Evolutionary conservation across 192 early-diverging fungal species (phyloP).

Genomic region (Phycomyces nitens): DNA sequence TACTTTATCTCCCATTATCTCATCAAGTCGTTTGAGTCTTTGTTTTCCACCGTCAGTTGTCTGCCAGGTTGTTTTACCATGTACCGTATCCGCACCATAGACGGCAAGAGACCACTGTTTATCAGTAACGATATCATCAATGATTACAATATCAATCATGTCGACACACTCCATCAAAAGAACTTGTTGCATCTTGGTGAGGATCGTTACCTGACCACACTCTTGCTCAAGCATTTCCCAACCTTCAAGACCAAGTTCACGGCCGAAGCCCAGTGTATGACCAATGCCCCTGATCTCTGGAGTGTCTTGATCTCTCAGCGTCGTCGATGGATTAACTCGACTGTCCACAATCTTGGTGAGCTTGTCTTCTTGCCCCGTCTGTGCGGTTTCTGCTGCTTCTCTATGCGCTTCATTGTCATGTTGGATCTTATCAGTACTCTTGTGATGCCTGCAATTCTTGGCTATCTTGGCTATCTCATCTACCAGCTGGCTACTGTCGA

Average conservation of each 20-base stretch:
- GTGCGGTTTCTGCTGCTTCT: constrained; percentile 97
- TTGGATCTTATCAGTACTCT: constrained; percentile 91
- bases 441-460: constrained; percentile 88
- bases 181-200: constrained; percentile 98
- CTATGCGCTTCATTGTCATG: constrained; percentile 94
- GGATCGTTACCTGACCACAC: constrained; percentile 93
- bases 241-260: constrained; percentile 93
- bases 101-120: constrained; percentile 85
- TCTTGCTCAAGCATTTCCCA: constrained; percentile 96
- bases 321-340: constrained; percentile 99
- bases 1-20: constrained; percentile 97
- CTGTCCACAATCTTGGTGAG: constrained; percentile 97
- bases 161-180: constrained; percentile 98
- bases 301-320: constrained; percentile 93
- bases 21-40: constrained; percentile 95
- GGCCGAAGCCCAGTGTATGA: constrained; percentile 87
- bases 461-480: constrained; percentile 83
- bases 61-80: constrained; percentile 98
- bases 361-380: constrained; percentile 89
- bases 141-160: constrained; percentile 90
- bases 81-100: constrained; percentile 92
- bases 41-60: constrained; percentile 96
- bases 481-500: constrained; percentile 58
- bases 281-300: constrained; percentile 93
- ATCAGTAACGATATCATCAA: constrained; percentile 86